Conservation (phyloP, 179 eudicot genomes). For the Beta corolliflora region DNA sequence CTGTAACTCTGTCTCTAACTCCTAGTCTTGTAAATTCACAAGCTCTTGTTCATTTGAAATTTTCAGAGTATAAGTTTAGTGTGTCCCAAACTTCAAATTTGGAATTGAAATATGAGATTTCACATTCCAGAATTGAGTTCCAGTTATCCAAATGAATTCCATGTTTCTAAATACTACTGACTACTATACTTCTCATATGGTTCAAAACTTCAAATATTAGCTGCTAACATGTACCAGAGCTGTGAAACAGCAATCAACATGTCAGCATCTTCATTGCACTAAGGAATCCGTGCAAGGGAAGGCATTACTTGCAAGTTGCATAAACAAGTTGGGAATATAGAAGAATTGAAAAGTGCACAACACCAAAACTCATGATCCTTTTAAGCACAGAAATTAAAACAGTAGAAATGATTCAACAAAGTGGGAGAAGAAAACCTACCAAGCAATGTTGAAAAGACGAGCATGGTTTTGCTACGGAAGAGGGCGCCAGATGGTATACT, state of each 20-base stretch:
- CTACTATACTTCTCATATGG: no score
- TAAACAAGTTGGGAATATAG: neutral
- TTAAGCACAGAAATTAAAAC: neutral
- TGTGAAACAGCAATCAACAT: neutral
- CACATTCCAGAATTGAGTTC: no score
- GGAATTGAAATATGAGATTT: no score
- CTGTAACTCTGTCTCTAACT: no score
- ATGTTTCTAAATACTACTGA: no score
- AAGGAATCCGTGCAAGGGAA: neutral
- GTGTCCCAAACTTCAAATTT: no score
- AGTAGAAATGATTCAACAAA: neutral
- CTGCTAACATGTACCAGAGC: neutral
- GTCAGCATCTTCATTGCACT: neutral
- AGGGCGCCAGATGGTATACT: constrained; percentile 65
- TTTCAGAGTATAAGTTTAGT: no score
- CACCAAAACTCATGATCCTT: neutral
- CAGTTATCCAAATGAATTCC: no score
- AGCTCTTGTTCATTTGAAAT: no score
- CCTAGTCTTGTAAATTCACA: no score
- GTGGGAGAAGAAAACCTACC: constrained; percentile 44
- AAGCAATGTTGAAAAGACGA: constrained; percentile 67
- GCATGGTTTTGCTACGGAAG: constrained; percentile 60
- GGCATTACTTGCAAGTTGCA: neutral
- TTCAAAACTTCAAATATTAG: neutral
- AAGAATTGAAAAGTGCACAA: neutral